Evolutionary conservation across 2,329 filamentous ascomycete species (phyloP), one percentile per base, ranked within the genome.

Genomic region (Pseudogymnoascus verrucosus): DNA sequence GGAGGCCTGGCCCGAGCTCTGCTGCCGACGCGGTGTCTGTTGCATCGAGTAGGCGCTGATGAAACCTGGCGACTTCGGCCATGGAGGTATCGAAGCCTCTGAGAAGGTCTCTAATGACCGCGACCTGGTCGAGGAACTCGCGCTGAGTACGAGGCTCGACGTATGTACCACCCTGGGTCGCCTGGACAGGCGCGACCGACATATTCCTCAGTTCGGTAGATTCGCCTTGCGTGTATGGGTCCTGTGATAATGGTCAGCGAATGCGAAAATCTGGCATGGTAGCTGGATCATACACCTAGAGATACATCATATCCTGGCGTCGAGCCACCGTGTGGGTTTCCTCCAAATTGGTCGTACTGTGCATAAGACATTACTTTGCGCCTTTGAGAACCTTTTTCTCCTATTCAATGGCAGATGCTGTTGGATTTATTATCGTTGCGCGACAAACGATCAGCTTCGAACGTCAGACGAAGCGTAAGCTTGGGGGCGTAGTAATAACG

Each of bases 1-100:
- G 87, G 23, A 91, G 81, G 21, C 39, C 59, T 16, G 39, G 39
- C 7, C 59, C 75, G 86, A 74, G 83, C 60, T 80, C 76, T 62
- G 78, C 78, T 60, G 82, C 80, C 39, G 76, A 73, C 61, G 71
- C 73, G 47, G 77, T 76, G 74, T 91, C 88, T 64, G 86, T 81
- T 65, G 86, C 87, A 68, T 83, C 81, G 28, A 93, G 82, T 23
- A 87, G 82, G 72, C 87, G 87, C 78, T 91, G 87, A 76, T 93
- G 89, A 63, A 90, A 79, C 64, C 82, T 82, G 51, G 83, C 84
- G 68, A 93, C 89, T 70, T 85, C 78, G 69, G 85, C 80, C 71
- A 93, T 84, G 71, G 88, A 85, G 51, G 77, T 79, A n/a, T 84
- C 85, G 64, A 93, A 81, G 57, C 81, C 80, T 65, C 82, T 80